Percentiles rank a stretch among this genome's conserved stretches.
phyloP scores from a whole-genome alignment of 768 basidiomycete genomes.

The Paxillus rubicundulus region DNA sequence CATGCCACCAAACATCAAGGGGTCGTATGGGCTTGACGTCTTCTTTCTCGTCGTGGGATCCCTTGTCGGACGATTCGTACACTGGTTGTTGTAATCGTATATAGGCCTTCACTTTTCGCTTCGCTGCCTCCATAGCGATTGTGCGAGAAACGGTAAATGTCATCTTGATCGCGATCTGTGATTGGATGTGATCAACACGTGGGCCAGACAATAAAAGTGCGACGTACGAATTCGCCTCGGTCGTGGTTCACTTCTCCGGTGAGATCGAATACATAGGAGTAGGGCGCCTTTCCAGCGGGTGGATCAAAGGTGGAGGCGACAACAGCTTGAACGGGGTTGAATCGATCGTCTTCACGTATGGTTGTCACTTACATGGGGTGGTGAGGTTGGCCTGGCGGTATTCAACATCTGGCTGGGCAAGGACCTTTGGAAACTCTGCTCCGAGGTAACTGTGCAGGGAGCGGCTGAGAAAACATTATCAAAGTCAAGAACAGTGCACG shows the following conservation, averaged over 20 bases:
- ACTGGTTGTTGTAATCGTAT: constrained; percentile 75
- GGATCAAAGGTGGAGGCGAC: constrained; percentile 72
- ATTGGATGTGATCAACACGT: constrained; percentile 6
- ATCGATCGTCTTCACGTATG: constrained; percentile 5
- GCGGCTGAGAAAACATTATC: constrained; percentile 7
- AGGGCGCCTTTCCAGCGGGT: constrained; percentile 63
- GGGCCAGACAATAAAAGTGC: not conserved
- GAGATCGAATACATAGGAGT: constrained; percentile 81
- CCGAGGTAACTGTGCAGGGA: constrained; percentile 64
- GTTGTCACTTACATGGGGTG: constrained; percentile 51
- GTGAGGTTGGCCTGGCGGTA: constrained; percentile 83
- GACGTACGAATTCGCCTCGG: constrained; percentile 67
- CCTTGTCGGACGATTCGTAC: constrained; percentile 72
- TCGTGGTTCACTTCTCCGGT: constrained; percentile 78
- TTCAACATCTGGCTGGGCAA: constrained; percentile 69
- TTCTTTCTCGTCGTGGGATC: constrained; percentile 65
- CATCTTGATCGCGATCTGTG: constrained; percentile 72
- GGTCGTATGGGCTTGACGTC: constrained; percentile 68
- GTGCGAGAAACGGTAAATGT: constrained; percentile 68
- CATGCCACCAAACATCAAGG: constrained; percentile 87
- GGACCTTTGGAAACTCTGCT: constrained; percentile 64
- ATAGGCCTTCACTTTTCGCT: constrained; percentile 74
- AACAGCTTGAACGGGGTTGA: constrained; percentile 45
- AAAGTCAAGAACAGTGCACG: constrained; percentile 26
- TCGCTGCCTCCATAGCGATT: constrained; percentile 76